These are phyloP conservation scores for Camellia japonica DNA, from an alignment of 148 eudicot species.

Conservation along the genomic window DNA sequence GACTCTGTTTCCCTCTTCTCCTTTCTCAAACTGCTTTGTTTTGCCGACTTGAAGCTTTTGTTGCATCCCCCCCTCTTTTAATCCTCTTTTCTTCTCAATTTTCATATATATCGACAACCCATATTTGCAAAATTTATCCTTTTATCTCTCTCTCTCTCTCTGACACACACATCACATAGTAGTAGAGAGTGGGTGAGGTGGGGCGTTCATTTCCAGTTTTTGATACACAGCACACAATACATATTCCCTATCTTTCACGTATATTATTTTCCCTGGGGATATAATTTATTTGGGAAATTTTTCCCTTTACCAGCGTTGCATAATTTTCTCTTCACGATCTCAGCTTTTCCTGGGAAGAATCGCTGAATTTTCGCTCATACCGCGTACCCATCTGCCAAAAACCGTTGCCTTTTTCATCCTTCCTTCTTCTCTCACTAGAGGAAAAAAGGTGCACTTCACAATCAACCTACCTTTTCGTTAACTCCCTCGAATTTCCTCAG, in stretches of 20 bases:
- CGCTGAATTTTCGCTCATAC: neutral
- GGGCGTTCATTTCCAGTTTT: neutral
- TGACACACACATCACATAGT: no score
- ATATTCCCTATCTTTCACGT: neutral
- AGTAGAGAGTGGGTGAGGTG: neutral
- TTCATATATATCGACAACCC: no score
- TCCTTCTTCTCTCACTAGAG: neutral
- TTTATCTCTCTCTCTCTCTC: no score
- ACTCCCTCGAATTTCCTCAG: neutral
- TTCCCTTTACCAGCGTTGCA: neutral
- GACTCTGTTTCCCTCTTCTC: no score
- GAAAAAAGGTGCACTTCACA: no score
- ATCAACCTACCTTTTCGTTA: neutral
- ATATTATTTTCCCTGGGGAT: neutral
- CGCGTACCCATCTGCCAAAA: neutral
- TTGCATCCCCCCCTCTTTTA: no score
- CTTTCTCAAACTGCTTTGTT: no score
- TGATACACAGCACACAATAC: neutral
- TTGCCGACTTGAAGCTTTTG: no score
- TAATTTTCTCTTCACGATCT: constrained; percentile 11
- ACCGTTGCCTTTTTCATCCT: neutral
- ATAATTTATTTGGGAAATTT: neutral
- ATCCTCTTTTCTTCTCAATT: no score
- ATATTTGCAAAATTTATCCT: no score
- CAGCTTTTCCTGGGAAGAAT: constrained; percentile 7